Evolutionary conservation across 2,329 filamentous ascomycete species (phyloP).

Genomic region (Simplicillium sp.): DNA sequence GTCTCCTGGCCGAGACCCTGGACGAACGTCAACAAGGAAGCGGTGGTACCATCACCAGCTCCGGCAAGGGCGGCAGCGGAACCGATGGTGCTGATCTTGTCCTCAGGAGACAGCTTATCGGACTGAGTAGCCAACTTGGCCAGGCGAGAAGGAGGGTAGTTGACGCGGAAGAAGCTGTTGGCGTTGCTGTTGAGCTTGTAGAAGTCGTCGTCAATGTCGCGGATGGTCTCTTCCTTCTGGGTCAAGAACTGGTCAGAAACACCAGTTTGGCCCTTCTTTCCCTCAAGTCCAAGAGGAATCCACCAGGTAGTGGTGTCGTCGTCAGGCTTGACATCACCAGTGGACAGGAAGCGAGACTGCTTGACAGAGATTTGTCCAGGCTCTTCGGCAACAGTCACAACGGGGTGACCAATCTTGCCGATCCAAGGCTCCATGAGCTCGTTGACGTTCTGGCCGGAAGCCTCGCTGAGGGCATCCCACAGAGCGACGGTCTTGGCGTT

Average conservation of each 20-base stretch:
- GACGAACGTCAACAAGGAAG: conserved; percentile 73
- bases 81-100: conserved; percentile 87
- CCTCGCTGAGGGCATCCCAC: conserved; percentile 80
- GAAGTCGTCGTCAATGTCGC: conserved; percentile 66
- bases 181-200: conserved; percentile 92
- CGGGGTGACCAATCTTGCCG: conserved; percentile 86
- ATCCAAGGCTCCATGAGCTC: conserved; percentile 93
- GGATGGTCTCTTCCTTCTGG: conserved; percentile 66
- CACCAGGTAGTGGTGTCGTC: conserved; percentile 94
- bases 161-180: conserved; percentile 83
- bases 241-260: conserved; percentile 60
- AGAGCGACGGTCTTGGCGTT: conserved; percentile 87
- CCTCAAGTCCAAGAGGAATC: conserved; percentile 81
- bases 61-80: conserved; percentile 85
- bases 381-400: conserved; percentile 78
- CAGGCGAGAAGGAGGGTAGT: conserved; percentile 79
- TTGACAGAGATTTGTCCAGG: conserved; percentile 71
- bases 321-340: conserved; percentile 81
- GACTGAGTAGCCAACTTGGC: conserved; percentile 71
- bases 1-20: conserved; percentile 75
- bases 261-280: conserved; percentile 55
- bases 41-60: conserved; percentile 73
- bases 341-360: conserved; percentile 84
- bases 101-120: conserved; percentile 67
- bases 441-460: conserved; percentile 78